Conservation (phyloP, 768 basidiomycete genomes). For the Asterophora lycoperdoides region DNA sequence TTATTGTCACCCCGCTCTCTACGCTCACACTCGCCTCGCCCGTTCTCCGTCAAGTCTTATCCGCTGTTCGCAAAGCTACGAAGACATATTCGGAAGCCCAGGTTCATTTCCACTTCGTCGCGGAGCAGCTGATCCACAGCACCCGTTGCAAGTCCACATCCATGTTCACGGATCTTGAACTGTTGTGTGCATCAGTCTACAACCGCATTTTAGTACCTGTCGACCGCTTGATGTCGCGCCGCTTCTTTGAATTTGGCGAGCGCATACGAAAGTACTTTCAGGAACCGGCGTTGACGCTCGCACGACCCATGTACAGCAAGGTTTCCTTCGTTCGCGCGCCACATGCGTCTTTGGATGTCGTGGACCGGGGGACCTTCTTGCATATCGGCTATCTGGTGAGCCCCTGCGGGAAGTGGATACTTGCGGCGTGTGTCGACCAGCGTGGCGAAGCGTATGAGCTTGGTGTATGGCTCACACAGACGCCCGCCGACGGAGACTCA, state of each 20-base stretch:
- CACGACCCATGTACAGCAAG: slow-evolving; percentile 38
- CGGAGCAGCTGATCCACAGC: slow-evolving; percentile 54
- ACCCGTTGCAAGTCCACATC: slow-evolving; percentile 41
- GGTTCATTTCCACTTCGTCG: slow-evolving; percentile 69
- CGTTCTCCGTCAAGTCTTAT: slow-evolving; percentile 64
- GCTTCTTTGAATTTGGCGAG: slow-evolving; percentile 37
- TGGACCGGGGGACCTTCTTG: slow-evolving; percentile 50
- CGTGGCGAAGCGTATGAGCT: slow-evolving; percentile 71
- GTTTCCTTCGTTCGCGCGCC: slow-evolving; percentile 35
- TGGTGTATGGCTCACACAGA: slow-evolving; percentile 61
- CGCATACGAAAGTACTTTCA: slow-evolving; percentile 50
- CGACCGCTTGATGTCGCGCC: slow-evolving; percentile 56
- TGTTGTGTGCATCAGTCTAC: slow-evolving; percentile 63
- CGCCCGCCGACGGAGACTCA: slow-evolving; percentile 20
- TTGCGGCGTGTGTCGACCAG: slow-evolving; percentile 73
- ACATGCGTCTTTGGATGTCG: slow-evolving; percentile 38
- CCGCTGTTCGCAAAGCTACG: slow-evolving; percentile 53
- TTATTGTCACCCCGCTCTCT: slow-evolving; percentile 59
- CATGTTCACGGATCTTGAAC: slow-evolving; percentile 40
- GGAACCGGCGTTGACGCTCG: slow-evolving; percentile 62
- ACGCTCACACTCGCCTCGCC: slow-evolving; percentile 63
- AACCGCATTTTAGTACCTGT: slow-evolving; percentile 62
- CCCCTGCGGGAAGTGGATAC: slow-evolving; percentile 68
- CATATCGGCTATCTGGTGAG: slow-evolving; percentile 75
- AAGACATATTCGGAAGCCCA: slow-evolving; percentile 45